These are phyloP conservation scores for Soucietia sequanensis DNA, from an alignment of 805 yeast species.

Conservation along the genomic window DNA sequence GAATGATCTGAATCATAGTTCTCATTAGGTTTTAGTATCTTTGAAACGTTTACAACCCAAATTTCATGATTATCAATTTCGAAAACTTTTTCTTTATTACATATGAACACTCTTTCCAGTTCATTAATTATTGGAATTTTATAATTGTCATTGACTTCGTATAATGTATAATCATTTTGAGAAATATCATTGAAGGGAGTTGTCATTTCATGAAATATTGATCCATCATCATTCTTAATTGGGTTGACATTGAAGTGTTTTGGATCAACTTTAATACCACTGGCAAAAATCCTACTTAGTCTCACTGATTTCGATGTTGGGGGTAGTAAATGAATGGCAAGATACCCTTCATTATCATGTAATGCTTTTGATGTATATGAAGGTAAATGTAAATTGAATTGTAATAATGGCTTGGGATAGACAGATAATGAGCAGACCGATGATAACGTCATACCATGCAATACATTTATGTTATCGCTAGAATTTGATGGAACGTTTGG, in stretches of 20 bases:
- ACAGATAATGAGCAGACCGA: conserved; percentile 83
- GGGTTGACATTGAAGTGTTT: conserved; percentile 29
- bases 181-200: conserved; percentile 52
- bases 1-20: conserved; percentile 4
- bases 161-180: conserved; percentile 31
- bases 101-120: conserved; percentile 61
- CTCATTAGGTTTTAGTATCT: conserved; percentile 40
- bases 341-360: conserved; percentile 48
- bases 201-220: conserved; percentile 42
- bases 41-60: conserved; percentile 79
- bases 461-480: conserved; percentile 5
- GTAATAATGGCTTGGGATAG: conserved; percentile 72
- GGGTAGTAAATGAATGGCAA: conserved; percentile 76
- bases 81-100: conserved; percentile 53
- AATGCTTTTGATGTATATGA: conserved; percentile 72
- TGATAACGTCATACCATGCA: conserved; percentile 81
- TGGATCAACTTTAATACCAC: conserved; percentile 53
- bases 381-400: conserved; percentile 85
- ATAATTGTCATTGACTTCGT: conserved; percentile 15
- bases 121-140: conserved; percentile 56
- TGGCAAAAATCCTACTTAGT: conserved; percentile 64
- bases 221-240: conserved; percentile 29
- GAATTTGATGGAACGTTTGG: conserved; percentile 1
- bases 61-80: conserved; percentile 83
- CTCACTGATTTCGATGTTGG: conserved; percentile 55